Conservation (phyloP, 1,139 yeast species). For the Geotrichum phurueaensis region DNA sequence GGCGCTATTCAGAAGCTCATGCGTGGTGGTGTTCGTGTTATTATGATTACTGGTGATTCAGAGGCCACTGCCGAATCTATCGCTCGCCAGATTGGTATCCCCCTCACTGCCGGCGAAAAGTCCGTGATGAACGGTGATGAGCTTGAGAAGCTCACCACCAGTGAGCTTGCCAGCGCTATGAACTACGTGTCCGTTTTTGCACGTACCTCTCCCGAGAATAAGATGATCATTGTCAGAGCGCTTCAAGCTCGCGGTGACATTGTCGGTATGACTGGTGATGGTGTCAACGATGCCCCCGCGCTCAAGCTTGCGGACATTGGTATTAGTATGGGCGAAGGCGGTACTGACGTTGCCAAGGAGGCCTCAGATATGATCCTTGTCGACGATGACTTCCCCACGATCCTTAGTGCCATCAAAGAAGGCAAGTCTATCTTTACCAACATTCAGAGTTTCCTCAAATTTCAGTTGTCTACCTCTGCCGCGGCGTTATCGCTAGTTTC, state of each 20-base stretch:
- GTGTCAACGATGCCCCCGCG: constrained; percentile 99
- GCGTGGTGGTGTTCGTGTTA: constrained; percentile 90
- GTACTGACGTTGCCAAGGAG: constrained; percentile 97
- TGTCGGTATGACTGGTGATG: constrained; percentile 99
- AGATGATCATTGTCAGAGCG: constrained; percentile 84
- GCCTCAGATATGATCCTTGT: constrained; percentile 97
- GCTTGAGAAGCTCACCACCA: constrained; percentile 64
- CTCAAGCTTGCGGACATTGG: constrained; percentile 95
- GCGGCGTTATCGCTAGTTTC: constrained; percentile 91
- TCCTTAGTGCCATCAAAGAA: constrained; percentile 86
- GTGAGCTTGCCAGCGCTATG: constrained; percentile 65
- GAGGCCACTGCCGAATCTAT: constrained; percentile 89
- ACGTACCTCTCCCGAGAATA: constrained; percentile 94
- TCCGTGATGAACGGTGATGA: constrained; percentile 80
- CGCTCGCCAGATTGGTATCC: constrained; percentile 90
- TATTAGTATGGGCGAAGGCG: constrained; percentile 93
- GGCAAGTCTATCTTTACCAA: constrained; percentile 95
- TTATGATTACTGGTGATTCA: constrained; percentile 96
- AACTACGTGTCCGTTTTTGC: constrained; percentile 87
- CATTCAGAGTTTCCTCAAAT: constrained; percentile 87
- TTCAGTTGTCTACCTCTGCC: constrained; percentile 90
- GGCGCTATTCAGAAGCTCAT: constrained; percentile 64
- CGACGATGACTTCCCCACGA: constrained; percentile 93
- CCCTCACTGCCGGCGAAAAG: constrained; percentile 42
- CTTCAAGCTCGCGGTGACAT: constrained; percentile 88